These are phyloP conservation scores for Leccinum proliferum DNA, from an alignment of 1,284 basidiomycete species.

Conservation along the genomic window DNA sequence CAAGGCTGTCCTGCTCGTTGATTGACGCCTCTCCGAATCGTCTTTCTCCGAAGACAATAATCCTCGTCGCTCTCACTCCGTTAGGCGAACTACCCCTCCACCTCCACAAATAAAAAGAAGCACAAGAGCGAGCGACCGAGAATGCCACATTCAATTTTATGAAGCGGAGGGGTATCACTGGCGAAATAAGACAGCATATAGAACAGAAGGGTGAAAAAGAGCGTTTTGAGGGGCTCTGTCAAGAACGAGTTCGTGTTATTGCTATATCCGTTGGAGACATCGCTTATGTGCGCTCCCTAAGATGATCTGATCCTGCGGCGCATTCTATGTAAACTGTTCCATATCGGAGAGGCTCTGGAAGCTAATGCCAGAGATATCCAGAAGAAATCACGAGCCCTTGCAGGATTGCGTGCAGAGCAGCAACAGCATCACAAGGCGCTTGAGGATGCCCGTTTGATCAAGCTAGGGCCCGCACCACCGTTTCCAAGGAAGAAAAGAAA, in stretches of 20 bases:
- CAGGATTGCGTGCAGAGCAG: slow-evolving; percentile 65
- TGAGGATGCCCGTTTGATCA: slow-evolving; percentile 72
- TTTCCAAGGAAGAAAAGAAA: slow-evolving; percentile 70
- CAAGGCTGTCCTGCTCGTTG: no score
- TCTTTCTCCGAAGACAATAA: no score
- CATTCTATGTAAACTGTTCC: slow-evolving; percentile 86
- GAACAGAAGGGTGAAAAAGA: slow-evolving; percentile 95
- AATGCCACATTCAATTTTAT: slow-evolving; percentile 92
- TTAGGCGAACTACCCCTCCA: no score
- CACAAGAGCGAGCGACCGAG: slow-evolving; percentile 88
- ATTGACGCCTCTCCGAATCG: no score
- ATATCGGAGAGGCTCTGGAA: slow-evolving; percentile 82
- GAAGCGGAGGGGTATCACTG: slow-evolving; percentile 88
- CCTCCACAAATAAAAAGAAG: slow-evolving; percentile 44
- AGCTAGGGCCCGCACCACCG: slow-evolving; percentile 68
- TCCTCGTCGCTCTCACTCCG: no score
- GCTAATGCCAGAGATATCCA: slow-evolving; percentile 67
- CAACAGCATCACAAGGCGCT: slow-evolving; percentile 65
- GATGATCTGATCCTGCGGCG: slow-evolving; percentile 80
- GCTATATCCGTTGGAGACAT: background rate
- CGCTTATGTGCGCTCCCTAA: slow-evolving; percentile 33
- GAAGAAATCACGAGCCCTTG: slow-evolving; percentile 65
- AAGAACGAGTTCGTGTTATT: slow-evolving; percentile 53
- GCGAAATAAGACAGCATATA: slow-evolving; percentile 96
- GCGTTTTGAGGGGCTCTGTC: slow-evolving; percentile 75